A percentile compares a stretch with the other conserved stretches of the same genome.
Conservation (phyloP, 768 basidiomycete species). For the Macrolepiota albuminosa region DNA sequence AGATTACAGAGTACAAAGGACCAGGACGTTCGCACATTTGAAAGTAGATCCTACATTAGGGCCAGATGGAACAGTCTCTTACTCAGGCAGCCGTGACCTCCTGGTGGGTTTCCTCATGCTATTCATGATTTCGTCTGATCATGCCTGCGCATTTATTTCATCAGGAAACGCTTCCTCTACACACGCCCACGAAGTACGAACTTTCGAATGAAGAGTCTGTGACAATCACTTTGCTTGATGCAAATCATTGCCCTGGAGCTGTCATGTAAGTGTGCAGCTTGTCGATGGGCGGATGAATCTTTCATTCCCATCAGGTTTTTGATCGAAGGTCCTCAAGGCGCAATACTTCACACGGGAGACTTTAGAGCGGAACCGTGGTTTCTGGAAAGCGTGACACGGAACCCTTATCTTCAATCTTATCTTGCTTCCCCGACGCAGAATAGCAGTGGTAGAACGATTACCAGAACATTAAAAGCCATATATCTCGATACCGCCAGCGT, state of each 20-base stretch:
- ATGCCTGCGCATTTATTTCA: neutral
- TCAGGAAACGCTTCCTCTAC: constrained; percentile 55
- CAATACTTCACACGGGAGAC: constrained; percentile 91
- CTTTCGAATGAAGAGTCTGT: constrained; percentile 55
- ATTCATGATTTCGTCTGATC: neutral
- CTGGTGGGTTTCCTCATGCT: constrained; percentile 38
- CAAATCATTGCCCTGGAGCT: constrained; percentile 94
- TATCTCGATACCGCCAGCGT: constrained; percentile 80
- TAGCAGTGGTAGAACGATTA: constrained; percentile 13
- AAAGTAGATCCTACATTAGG: constrained; percentile 46
- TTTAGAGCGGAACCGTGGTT: constrained; percentile 85
- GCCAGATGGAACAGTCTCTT: constrained; percentile 43
- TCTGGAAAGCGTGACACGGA: constrained; percentile 59
- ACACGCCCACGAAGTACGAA: constrained; percentile 60
- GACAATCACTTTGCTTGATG: constrained; percentile 77
- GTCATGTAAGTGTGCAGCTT: constrained; percentile 60
- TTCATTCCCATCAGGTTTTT: constrained; percentile 57
- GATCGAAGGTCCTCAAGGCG: constrained; percentile 62
- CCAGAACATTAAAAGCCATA: constrained; percentile 62
- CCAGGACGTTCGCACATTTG: constrained; percentile 63
- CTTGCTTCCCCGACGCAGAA: constrained; percentile 30
- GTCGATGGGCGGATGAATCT: neutral
- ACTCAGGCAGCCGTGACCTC: constrained; percentile 59
- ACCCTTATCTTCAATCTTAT: constrained; percentile 72
- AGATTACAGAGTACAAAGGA: constrained; percentile 45